phyloP scores from a whole-genome alignment of 139 green algal genomes.

The Marvania coccoides region DNA sequence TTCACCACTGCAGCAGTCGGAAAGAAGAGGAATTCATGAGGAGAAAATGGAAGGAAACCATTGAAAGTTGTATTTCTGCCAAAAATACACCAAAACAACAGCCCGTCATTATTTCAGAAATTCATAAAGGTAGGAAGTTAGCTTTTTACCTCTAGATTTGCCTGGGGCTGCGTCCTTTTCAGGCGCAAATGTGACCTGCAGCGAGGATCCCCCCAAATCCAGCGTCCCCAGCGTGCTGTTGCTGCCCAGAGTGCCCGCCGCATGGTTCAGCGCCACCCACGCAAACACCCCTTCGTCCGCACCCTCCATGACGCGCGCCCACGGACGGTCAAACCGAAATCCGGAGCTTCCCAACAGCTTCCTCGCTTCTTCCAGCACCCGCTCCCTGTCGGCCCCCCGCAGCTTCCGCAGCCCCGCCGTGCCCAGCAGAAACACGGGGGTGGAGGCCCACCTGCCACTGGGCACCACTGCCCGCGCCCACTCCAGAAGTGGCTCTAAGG shows the following conservation, averaged over 20 bases:
- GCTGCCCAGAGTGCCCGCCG: slow-evolving; percentile 11
- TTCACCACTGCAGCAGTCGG: slow-evolving; percentile 18
- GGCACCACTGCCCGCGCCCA: slow-evolving; percentile 76
- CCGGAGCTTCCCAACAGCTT: slow-evolving; percentile 22
- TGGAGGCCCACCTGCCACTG: background rate
- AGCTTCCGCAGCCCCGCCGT: slow-evolving; percentile 70
- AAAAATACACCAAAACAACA: no score
- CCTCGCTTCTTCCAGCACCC: slow-evolving; percentile 34
- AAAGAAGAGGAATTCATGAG: background rate
- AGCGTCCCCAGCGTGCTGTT: slow-evolving; percentile 49
- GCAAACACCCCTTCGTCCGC: slow-evolving; percentile 77
- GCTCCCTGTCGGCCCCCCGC: slow-evolving; percentile 6
- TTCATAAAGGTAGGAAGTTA: no score
- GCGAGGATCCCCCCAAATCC: slow-evolving; percentile 71
- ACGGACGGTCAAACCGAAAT: slow-evolving; percentile 62
- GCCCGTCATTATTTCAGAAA: no score
- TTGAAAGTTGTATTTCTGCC: no score
- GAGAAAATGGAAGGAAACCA: background rate
- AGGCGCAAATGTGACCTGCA: slow-evolving; percentile 54
- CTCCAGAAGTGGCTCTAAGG: slow-evolving; percentile 61
- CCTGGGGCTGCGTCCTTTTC: background rate
- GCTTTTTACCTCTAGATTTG: background rate
- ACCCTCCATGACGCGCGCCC: slow-evolving; percentile 70
- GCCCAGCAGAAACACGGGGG: slow-evolving; percentile 67
- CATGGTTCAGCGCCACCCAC: slow-evolving; percentile 77